Conservation (phyloP, 768 basidiomycete species). For the Collybia sp. region DNA sequence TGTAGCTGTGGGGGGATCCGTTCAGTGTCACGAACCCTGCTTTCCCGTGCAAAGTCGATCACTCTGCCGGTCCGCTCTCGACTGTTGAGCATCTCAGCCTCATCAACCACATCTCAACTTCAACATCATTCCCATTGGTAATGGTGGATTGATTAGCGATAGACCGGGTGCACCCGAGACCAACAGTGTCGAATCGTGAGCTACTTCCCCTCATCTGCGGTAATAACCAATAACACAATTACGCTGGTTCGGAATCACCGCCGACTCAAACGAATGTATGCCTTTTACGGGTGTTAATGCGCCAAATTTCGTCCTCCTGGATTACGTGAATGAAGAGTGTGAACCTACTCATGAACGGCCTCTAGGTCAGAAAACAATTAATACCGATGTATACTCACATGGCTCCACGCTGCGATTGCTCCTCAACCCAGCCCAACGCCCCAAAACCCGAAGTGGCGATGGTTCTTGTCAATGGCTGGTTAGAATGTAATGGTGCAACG, state of each 20-base stretch:
- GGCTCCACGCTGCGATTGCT: too few relatives aligned
- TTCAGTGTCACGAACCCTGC: slow-evolving; percentile 29
- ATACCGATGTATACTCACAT: too few relatives aligned
- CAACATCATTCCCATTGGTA: slow-evolving; percentile 21
- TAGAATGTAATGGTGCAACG: too few relatives aligned
- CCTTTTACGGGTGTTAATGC: slow-evolving; percentile 30
- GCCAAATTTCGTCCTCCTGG: slow-evolving; percentile 45
- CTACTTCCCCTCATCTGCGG: background rate
- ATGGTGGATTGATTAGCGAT: slow-evolving; percentile 21
- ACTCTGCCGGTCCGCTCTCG: slow-evolving; percentile 28
- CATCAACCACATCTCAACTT: slow-evolving; percentile 41
- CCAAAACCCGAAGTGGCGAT: too few relatives aligned
- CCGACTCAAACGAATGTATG: slow-evolving; percentile 37
- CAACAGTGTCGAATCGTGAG: slow-evolving; percentile 23
- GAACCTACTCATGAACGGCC: slow-evolving; percentile 33
- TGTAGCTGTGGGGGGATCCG: slow-evolving; percentile 37
- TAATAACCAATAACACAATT: too few relatives aligned
- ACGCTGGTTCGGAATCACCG: slow-evolving; percentile 23
- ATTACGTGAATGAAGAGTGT: slow-evolving; percentile 39
- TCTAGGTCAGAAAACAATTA: too few relatives aligned
- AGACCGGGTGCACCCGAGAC: too few relatives aligned
- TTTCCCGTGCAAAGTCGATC: slow-evolving; percentile 37
- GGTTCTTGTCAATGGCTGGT: too few relatives aligned
- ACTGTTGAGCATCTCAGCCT: slow-evolving; percentile 32
- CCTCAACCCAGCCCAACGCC: too few relatives aligned